phyloP scores from a whole-genome alignment of 2,329 filamentous ascomycete species.

The Diaporthe eres region DNA sequence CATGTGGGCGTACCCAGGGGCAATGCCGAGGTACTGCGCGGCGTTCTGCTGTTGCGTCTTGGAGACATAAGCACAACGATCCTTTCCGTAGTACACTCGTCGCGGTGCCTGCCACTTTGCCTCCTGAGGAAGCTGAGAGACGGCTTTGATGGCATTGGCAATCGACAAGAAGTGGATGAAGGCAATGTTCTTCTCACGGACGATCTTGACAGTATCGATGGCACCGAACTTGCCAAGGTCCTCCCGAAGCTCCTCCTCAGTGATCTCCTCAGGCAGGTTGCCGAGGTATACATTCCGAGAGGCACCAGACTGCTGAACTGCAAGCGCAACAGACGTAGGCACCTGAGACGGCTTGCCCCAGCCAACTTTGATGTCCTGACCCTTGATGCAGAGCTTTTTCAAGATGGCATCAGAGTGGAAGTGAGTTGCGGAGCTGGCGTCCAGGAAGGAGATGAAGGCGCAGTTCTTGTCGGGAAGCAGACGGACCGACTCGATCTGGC shows the following conservation, averaged over 20 bases:
- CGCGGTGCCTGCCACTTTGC: constrained; percentile 96
- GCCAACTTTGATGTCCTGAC: constrained; percentile 99
- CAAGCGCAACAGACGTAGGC: constrained; percentile 95
- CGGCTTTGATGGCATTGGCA: constrained; percentile 97
- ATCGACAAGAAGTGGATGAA: constrained; percentile 99
- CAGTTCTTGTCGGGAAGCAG: constrained; percentile 99
- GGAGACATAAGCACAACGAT: constrained; percentile 97
- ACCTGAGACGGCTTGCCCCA: constrained; percentile 99
- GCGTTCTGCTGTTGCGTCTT: constrained; percentile 99
- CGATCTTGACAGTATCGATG: constrained; percentile 97
- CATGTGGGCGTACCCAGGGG: constrained; percentile 95
- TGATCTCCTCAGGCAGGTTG: constrained; percentile 90
- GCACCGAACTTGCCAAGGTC: constrained; percentile 96
- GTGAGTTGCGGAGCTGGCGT: constrained; percentile 96
- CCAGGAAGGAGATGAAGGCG: constrained; percentile 98
- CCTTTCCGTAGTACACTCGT: constrained; percentile 98
- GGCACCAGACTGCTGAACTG: constrained; percentile 96
- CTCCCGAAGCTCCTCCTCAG: constrained; percentile 92
- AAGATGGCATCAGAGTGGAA: constrained; percentile 99
- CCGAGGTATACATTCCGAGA: constrained; percentile 98
- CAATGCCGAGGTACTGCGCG: constrained; percentile 96
- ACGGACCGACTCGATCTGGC: constrained; percentile 98
- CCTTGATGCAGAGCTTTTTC: constrained; percentile 99
- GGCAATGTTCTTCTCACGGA: constrained; percentile 96
- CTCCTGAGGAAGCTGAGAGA: constrained; percentile 95